A percentile compares a stretch with the other conserved stretches of the same genome.
phyloP scores from a whole-genome alignment of 495 filamentous ascomycete genomes.

The Talaromyces wortmannii region DNA sequence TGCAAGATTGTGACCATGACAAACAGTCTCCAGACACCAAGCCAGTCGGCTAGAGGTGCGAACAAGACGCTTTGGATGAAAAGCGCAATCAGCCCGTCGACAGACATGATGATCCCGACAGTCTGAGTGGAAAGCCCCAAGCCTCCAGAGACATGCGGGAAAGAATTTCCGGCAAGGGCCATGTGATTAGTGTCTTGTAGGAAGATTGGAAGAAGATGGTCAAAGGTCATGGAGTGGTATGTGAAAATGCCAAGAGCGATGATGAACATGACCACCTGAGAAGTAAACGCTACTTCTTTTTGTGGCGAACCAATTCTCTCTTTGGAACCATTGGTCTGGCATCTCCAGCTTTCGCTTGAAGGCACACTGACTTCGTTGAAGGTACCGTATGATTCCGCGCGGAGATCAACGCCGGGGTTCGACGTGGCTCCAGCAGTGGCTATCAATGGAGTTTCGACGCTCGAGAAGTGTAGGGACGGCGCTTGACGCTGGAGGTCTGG shows the following conservation, averaged over 20 bases:
- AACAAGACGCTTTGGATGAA: conserved; percentile 74
- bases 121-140: conserved; percentile 65
- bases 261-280: conserved; percentile 61
- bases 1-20: conserved; percentile 67
- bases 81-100: conserved; percentile 73
- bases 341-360: conserved; percentile 40
- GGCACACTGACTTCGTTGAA: conserved; percentile 54
- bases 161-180: conserved; percentile 16
- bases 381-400: conserved; percentile 71
- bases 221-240: conserved; percentile 84
- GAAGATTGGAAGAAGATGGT: conserved; percentile 79
- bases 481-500: conserved; percentile 66
- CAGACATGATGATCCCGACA: conserved; percentile 71
- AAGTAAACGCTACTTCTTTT: conserved; percentile 50
- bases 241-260: conserved; percentile 74
- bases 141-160: conserved; percentile 62
- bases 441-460: conserved; percentile 63
- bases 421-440: conserved; percentile 63
- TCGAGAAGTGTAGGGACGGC: conserved; percentile 36
- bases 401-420: conserved; percentile 62
- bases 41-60: conserved; percentile 57
- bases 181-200: conserved; percentile 57
- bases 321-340: conserved; percentile 39
- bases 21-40: conserved; percentile 73
- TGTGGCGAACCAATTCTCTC: conserved; percentile 18